A percentile compares a stretch with the other conserved stretches of the same genome.
Conservation (phyloP, 345 rosid species). For the Laguncularia racemosa region DNA sequence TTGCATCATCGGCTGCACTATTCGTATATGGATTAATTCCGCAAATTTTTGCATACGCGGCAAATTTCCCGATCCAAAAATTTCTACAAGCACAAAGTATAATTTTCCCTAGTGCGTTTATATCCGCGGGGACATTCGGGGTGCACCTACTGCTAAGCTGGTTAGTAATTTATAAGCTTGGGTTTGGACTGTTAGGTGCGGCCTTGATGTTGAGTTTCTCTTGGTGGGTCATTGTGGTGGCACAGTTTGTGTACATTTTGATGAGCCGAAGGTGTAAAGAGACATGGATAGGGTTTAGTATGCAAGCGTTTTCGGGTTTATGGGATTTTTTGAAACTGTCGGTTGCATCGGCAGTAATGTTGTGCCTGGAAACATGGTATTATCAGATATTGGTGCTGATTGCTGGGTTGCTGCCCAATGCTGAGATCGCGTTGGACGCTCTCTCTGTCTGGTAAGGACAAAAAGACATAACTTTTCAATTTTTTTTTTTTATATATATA, state of each 20-base stretch:
- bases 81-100: conserved; percentile 60
- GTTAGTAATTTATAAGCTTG: conserved; percentile 35
- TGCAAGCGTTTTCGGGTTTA: conserved; percentile 44
- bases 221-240: conserved; percentile 51
- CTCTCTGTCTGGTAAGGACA: conserved; percentile 38
- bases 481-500: background rate
- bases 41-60: conserved; percentile 57
- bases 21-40: conserved; percentile 66
- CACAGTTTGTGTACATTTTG: conserved; percentile 47
- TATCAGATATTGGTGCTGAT: conserved; percentile 47
- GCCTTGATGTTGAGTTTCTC: conserved; percentile 40
- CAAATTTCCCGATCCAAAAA: conserved; percentile 64
- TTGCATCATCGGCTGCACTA: conserved; percentile 45
- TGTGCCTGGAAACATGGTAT: conserved; percentile 58
- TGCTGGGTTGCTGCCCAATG: conserved; percentile 50
- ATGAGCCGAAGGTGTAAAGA: conserved; percentile 29
- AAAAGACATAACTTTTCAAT: too few species aligned
- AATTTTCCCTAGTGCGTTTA: conserved; percentile 61
- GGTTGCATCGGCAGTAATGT: conserved; percentile 56
- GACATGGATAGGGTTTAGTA: conserved; percentile 50
- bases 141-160: conserved; percentile 43
- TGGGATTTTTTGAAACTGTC: conserved; percentile 48
- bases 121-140: conserved; percentile 35
- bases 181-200: conserved; percentile 40
- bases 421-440: conserved; percentile 53